Percentiles rank a stretch among this genome's conserved stretches.
phyloP scores from a whole-genome alignment of 352 stramenopile genomes.

The Globisporangium emineosum region DNA sequence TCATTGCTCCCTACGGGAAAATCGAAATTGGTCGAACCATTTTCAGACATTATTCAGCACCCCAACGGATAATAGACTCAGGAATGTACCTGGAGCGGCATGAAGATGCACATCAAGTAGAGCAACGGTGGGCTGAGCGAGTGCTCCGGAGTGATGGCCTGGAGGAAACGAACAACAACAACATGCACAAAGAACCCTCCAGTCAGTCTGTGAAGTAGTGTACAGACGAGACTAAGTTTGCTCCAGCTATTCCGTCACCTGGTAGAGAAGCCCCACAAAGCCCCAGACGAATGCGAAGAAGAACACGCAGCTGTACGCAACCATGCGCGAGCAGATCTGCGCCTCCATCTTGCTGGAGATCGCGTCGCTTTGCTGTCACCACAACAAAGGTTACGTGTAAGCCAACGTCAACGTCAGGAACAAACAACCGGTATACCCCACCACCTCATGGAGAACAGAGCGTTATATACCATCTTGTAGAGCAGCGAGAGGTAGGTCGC shows the following conservation, averaged over 20 bases:
- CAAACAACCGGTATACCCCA: background rate
- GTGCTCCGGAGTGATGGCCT: conserved; percentile 43
- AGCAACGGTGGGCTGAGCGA: conserved; percentile 45
- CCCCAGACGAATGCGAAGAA: conserved; percentile 49
- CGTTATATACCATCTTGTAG: conserved; percentile 45
- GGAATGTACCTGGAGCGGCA: conserved; percentile 52
- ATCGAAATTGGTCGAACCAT: background rate
- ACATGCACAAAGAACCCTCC: background rate
- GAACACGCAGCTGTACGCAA: conserved; percentile 61
- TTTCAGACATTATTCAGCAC: background rate
- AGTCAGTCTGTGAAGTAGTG: too few species aligned
- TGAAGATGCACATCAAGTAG: conserved; percentile 67
- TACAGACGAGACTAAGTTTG: background rate
- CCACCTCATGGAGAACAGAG: background rate
- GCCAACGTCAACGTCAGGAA: background rate
- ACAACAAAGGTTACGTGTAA: background rate
- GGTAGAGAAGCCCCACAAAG: conserved; percentile 41
- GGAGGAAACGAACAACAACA: background rate
- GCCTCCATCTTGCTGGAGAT: conserved; percentile 68
- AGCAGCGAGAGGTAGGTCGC: conserved; percentile 56
- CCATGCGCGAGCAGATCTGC: conserved; percentile 61
- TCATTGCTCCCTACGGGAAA: conserved; percentile 46
- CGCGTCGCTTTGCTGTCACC: conserved; percentile 31
- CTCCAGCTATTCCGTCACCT: conserved; percentile 23
- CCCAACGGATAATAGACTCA: background rate